Conservation (phyloP, 768 basidiomycete species). For the Galerina sulciceps region DNA sequence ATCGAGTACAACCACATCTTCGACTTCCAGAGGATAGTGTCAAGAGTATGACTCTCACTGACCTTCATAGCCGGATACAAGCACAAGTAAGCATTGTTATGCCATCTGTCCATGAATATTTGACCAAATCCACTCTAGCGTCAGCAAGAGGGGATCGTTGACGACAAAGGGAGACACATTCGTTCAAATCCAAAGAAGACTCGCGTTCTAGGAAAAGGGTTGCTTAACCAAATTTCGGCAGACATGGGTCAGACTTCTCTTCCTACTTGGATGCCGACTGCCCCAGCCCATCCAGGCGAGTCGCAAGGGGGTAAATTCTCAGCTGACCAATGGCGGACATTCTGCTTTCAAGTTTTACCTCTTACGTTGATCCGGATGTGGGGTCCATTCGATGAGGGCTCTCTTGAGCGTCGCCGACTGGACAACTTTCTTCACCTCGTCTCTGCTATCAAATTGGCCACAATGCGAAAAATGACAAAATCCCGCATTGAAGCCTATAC, state of each 20-base stretch:
- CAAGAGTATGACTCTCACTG: neutral
- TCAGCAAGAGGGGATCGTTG: neutral
- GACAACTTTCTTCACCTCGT: conserved; percentile 37
- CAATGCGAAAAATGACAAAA: conserved; percentile 21
- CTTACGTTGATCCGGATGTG: conserved; percentile 37
- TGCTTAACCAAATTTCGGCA: conserved; percentile 15
- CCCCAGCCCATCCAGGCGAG: conserved; percentile 21
- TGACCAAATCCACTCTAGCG: neutral
- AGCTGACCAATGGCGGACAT: conserved; percentile 35
- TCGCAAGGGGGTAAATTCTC: conserved; percentile 24
- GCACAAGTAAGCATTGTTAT: neutral
- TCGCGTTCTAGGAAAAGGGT: neutral
- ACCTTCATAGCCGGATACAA: neutral
- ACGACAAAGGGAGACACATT: neutral
- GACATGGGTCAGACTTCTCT: conserved; percentile 20
- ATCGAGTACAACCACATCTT: neutral
- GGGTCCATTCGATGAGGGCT: conserved; percentile 20
- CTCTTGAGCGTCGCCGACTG: conserved; percentile 7
- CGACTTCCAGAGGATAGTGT: neutral
- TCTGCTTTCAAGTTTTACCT: conserved; percentile 33
- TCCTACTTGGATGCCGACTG: conserved; percentile 23
- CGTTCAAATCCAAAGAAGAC: neutral
- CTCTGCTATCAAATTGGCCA: conserved; percentile 32
- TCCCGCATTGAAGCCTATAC: conserved; percentile 22
- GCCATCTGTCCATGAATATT: neutral